A percentile compares a stretch with the other conserved stretches of the same genome.
Conservation (phyloP, 2,329 filamentous ascomycete genomes). For the Cercospora sp. region DNA sequence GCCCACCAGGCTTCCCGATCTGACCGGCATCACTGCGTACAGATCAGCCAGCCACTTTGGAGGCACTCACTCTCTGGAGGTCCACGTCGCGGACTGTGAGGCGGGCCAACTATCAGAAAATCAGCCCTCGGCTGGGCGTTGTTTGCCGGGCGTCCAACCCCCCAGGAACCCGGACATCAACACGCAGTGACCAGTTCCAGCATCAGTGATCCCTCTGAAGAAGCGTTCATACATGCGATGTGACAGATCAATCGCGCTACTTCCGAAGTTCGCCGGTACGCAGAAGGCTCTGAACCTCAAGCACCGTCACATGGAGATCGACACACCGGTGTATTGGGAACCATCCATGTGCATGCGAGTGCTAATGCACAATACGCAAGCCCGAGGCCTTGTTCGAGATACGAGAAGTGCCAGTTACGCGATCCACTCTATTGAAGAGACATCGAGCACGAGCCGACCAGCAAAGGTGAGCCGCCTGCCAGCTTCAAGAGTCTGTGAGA, state of each 20-base stretch:
- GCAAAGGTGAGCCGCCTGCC: not conserved
- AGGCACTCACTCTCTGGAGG: not conserved
- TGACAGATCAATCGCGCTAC: not conserved
- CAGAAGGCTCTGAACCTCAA: not conserved
- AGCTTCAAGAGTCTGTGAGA: not conserved
- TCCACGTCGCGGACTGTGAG: no score
- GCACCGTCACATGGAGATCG: no score
- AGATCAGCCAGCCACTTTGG: not conserved
- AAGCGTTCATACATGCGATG: not conserved
- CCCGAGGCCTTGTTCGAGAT: not conserved
- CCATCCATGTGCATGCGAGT: not conserved
- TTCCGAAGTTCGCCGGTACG: no score
- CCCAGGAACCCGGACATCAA: not conserved
- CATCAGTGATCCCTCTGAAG: not conserved
- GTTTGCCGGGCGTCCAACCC: not conserved
- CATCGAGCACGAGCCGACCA: not conserved
- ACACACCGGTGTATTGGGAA: no score
- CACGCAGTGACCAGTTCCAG: not conserved
- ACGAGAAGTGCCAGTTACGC: no score
- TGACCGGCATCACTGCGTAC: not conserved
- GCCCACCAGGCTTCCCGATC: not conserved
- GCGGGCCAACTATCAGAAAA: not conserved
- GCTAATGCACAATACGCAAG: not conserved
- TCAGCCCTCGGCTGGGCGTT: not conserved
- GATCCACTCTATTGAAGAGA: no score